Conservation (phyloP, 2,329 filamentous ascomycete genomes). For the Sporothrix sp. region DNA sequence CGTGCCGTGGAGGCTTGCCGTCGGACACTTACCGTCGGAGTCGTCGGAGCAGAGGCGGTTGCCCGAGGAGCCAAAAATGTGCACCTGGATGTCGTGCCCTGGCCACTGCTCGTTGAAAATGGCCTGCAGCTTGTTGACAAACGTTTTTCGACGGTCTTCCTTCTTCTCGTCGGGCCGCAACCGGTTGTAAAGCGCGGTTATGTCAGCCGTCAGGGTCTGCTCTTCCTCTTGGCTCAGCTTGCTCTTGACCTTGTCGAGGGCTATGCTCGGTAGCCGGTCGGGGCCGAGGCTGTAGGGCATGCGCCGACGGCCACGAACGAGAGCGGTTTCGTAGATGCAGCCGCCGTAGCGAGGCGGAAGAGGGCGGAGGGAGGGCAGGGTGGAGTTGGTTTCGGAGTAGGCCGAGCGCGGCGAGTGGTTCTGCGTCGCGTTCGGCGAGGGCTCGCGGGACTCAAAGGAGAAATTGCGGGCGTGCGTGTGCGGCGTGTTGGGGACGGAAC, state of each 20-base stretch:
- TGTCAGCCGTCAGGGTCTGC: slow-evolving; percentile 65
- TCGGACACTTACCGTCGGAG: slow-evolving; percentile 66
- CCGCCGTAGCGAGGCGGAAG: slow-evolving; percentile 48
- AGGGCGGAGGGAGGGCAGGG: slow-evolving; percentile 57
- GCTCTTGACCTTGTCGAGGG: slow-evolving; percentile 62
- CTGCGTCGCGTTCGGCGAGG: slow-evolving; percentile 66
- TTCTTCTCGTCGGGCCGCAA: slow-evolving; percentile 76
- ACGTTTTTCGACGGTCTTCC: slow-evolving; percentile 60
- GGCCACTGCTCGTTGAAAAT: slow-evolving; percentile 90
- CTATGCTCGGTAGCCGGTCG: slow-evolving; percentile 62
- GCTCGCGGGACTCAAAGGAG: slow-evolving; percentile 65
- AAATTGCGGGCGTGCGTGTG: slow-evolving; percentile 80
- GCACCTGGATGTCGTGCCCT: slow-evolving; percentile 76
- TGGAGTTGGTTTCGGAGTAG: slow-evolving; percentile 77
- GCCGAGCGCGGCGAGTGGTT: slow-evolving; percentile 84
- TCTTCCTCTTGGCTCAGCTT: slow-evolving; percentile 64
- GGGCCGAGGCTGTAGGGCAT: slow-evolving; percentile 89
- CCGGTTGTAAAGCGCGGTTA: slow-evolving; percentile 73
- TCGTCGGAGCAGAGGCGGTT: slow-evolving; percentile 91
- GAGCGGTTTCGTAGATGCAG: slow-evolving; percentile 84
- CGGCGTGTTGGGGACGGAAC: slow-evolving; percentile 85
- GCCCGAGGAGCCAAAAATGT: slow-evolving; percentile 95
- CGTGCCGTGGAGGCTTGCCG: too few species aligned
- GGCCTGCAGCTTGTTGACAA: slow-evolving; percentile 80
- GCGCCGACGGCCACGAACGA: slow-evolving; percentile 69